Conservation (phyloP, 108 stramenopile species). For the Fistulifera solaris region DNA sequence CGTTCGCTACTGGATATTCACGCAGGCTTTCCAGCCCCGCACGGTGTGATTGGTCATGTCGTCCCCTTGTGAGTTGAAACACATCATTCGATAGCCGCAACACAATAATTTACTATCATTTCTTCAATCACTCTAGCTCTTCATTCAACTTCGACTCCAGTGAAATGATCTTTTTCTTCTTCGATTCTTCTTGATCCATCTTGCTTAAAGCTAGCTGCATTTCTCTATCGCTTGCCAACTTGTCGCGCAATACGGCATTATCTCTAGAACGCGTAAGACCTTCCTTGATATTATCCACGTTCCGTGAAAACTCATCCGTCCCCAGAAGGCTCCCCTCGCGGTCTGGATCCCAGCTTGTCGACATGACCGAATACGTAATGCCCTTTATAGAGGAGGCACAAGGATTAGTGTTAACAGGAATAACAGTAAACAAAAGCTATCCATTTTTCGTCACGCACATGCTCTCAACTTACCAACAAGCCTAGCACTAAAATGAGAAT, state of each 20-base stretch:
- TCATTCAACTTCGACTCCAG: too few species aligned
- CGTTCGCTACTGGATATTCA: too few species aligned
- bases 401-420: neutral
- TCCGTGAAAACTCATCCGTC: conserved; percentile 57
- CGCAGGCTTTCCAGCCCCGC: too few species aligned
- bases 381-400: conserved; percentile 37
- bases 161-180: too few species aligned
- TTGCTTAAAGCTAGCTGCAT: too few species aligned
- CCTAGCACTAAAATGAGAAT: conserved; percentile 51
- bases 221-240: conserved; percentile 22
- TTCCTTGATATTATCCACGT: conserved; percentile 57
- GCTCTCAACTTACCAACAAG: conserved; percentile 39
- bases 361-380: conserved; percentile 75
- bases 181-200: too few species aligned
- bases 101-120: too few species aligned
- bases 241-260: conserved; percentile 65
- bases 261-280: conserved; percentile 58
- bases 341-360: conserved; percentile 75
- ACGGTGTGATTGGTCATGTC: too few species aligned
- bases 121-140: too few species aligned
- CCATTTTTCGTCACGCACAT: too few species aligned
- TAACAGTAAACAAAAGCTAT: neutral
- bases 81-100: too few species aligned
- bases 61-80: too few species aligned
- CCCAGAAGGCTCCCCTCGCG: conserved; percentile 61